phyloP scores from a whole-genome alignment of 129 eudicot species.

The Lactuca saligna region DNA sequence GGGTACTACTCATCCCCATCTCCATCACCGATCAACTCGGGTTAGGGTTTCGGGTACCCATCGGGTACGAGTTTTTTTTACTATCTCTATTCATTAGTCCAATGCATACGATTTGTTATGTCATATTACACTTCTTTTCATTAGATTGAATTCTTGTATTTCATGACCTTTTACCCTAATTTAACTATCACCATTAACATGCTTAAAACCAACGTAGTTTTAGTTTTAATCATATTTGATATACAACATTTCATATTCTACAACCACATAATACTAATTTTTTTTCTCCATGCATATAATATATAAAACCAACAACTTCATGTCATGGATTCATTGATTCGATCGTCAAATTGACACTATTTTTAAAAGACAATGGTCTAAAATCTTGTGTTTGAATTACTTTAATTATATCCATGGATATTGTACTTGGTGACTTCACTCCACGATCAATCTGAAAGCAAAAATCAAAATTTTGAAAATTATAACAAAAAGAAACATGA shows the following conservation, averaged over 20 bases:
- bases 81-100: too few species aligned
- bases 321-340: slow-evolving; percentile 35
- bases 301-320: slow-evolving; percentile 30
- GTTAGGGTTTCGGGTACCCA: too few species aligned
- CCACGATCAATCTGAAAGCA: slow-evolving; percentile 80
- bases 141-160: neutral
- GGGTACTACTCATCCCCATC: too few species aligned
- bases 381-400: slow-evolving; percentile 54
- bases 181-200: neutral
- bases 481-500: neutral
- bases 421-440: slow-evolving; percentile 85
- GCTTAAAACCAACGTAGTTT: neutral
- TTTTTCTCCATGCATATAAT: neutral
- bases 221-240: neutral
- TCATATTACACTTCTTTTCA: neutral
- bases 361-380: slow-evolving; percentile 51
- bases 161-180: neutral
- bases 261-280: neutral
- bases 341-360: slow-evolving; percentile 70
- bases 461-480: slow-evolving; percentile 8
- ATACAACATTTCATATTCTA: slow-evolving; percentile 5
- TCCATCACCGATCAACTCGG: too few species aligned
- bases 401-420: slow-evolving; percentile 82
- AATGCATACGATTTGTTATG: too few species aligned
- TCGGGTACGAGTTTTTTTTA: too few species aligned